Evolutionary conservation across 2,329 filamentous ascomycete species (phyloP).

Genomic region (Orbilia javanica): DNA sequence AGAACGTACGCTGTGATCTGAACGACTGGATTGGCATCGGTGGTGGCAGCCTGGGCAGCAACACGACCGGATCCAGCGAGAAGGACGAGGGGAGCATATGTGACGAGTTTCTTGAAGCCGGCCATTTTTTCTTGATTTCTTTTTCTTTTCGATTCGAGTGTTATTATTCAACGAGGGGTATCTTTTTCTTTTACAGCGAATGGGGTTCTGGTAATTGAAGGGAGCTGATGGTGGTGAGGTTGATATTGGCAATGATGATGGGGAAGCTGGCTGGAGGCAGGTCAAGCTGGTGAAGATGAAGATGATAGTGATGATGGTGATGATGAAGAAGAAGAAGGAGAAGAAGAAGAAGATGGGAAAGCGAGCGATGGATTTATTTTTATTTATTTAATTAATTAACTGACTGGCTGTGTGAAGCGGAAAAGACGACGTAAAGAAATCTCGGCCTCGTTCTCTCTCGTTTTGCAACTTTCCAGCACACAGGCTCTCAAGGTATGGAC

Average conservation of each 20-base stretch:
- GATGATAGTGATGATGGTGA: background rate
- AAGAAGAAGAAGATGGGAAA: background rate
- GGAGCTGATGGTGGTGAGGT: background rate
- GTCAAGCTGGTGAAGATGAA: background rate
- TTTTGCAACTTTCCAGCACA: no score
- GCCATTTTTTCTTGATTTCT: constrained; percentile 27
- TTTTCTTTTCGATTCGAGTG: no score
- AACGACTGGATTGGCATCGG: constrained; percentile 46
- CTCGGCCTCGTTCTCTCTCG: no score
- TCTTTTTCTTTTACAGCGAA: no score
- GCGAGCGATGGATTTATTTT: background rate
- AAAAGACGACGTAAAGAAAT: background rate
- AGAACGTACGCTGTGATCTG: constrained; percentile 36
- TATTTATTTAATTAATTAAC: background rate
- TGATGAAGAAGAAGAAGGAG: background rate
- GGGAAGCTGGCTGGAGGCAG: no score
- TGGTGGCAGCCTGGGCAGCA: constrained; percentile 34
- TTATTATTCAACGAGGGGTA: no score
- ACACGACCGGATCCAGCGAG: background rate
- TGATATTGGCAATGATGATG: background rate
- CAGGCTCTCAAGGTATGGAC: background rate
- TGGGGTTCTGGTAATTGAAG: constrained; percentile 7
- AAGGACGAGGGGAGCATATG: constrained; percentile 21
- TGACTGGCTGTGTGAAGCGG: no score
- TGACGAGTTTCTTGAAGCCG: constrained; percentile 41